Evolutionary conservation across 1,284 basidiomycete genomes (phyloP).

Genomic region (Polyporus tsugae): DNA sequence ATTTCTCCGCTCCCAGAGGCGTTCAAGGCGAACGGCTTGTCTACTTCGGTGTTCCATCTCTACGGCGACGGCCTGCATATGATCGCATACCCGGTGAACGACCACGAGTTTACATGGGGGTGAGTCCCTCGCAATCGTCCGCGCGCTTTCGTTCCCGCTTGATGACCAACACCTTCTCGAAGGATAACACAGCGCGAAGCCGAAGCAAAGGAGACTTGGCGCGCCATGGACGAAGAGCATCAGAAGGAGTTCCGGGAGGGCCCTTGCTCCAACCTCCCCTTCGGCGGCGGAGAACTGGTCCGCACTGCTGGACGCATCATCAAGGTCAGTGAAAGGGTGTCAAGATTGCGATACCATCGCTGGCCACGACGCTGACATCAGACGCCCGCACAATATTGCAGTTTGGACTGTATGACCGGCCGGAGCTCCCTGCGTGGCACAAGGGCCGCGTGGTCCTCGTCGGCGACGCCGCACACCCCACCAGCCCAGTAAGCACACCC

Average conservation of each 20-base stretch:
- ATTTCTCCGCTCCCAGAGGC: conserved; percentile 43
- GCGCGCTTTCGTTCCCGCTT: neutral
- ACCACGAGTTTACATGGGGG: conserved; percentile 49
- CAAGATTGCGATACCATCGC: neutral
- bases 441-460: conserved; percentile 44
- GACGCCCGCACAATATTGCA: conserved; percentile 30
- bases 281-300: conserved; percentile 48
- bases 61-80: conserved; percentile 50
- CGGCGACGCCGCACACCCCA: conserved; percentile 47
- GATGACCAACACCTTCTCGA: neutral
- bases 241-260: conserved; percentile 45
- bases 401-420: conserved; percentile 58
- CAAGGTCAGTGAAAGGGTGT: conserved; percentile 43
- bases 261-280: conserved; percentile 44
- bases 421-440: conserved; percentile 53
- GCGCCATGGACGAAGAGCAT: conserved; percentile 43
- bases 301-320: conserved; percentile 45
- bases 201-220: conserved; percentile 54
- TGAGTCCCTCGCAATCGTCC: conserved; percentile 35
- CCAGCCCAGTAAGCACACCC: conserved; percentile 39
- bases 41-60: conserved; percentile 42
- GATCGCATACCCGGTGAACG: conserved; percentile 48
- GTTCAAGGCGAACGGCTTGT: conserved; percentile 14
- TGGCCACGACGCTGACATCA: neutral
- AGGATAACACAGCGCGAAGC: conserved; percentile 49